Evolutionary conservation across 805 yeast species (phyloP).

Genomic region (Torulaspora delbrueckii): DNA sequence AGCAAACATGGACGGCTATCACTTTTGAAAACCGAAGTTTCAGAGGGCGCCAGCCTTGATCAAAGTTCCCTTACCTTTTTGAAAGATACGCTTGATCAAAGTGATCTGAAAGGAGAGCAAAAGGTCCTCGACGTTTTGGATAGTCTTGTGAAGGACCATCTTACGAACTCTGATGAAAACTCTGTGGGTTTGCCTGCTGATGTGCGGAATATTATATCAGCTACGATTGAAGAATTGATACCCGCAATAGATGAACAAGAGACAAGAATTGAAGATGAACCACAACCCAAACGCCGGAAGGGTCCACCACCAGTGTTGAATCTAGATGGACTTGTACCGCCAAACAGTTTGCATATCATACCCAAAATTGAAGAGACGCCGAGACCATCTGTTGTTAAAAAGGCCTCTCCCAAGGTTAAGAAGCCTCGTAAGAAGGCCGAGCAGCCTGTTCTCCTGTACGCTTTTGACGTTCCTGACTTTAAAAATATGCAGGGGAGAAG

Average conservation of each 20-base stretch:
- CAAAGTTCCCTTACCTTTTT: not conserved
- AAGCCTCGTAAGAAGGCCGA: slow-evolving; percentile 11
- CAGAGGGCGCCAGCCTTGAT: not conserved
- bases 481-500: slow-evolving; percentile 18
- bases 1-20: not conserved
- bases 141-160: slow-evolving; percentile 21
- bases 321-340: slow-evolving; percentile 33
- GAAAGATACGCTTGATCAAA: slow-evolving; percentile 1
- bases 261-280: not conserved
- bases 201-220: slow-evolving; percentile 21
- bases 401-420: slow-evolving; percentile 6
- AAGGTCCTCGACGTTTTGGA: slow-evolving; percentile 20
- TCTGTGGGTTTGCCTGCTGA: slow-evolving; percentile 13
- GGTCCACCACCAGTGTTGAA: slow-evolving; percentile 25
- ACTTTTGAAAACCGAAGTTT: not conserved
- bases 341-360: slow-evolving; percentile 7
- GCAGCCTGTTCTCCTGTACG: slow-evolving; percentile 6
- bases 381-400: not conserved
- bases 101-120: slow-evolving; percentile 3
- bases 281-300: slow-evolving; percentile 10
- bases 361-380: slow-evolving; percentile 10
- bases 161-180: slow-evolving; percentile 14
- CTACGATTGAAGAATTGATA: slow-evolving; percentile 23
- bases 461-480: slow-evolving; percentile 22
- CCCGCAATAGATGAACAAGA: slow-evolving; percentile 19